Conservation (phyloP, 257 asterid species). For the Eustoma russellianum region DNA sequence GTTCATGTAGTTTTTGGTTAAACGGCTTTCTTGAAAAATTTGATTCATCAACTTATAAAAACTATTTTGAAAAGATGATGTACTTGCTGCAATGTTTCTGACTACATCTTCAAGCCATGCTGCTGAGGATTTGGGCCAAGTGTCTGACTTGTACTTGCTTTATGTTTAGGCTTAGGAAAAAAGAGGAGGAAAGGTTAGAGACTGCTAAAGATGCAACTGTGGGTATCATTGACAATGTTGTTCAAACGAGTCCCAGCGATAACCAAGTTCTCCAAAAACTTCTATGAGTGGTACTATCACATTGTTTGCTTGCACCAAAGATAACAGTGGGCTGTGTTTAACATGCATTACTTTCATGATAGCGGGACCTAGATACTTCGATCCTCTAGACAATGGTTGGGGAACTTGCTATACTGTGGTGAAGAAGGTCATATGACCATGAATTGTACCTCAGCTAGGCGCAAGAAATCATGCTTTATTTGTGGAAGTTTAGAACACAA, state of each 20-base stretch:
- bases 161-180: constrained; percentile 34
- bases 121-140: background rate
- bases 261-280: constrained; percentile 72
- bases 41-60: too few species aligned
- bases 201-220: constrained; percentile 22
- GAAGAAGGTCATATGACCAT: constrained; percentile 87
- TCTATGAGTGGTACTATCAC: constrained; percentile 55
- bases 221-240: constrained; percentile 24
- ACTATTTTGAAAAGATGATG: too few species aligned
- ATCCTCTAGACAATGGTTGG: constrained; percentile 89
- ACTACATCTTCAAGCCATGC: background rate
- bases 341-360: too few species aligned
- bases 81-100: background rate
- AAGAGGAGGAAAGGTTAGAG: constrained; percentile 32
- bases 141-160: constrained; percentile 2
- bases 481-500: constrained; percentile 88
- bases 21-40: too few species aligned
- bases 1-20: too few species aligned
- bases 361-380: constrained; percentile 97
- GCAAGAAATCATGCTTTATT: constrained; percentile 86
- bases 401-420: constrained; percentile 92
- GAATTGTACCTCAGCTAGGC: constrained; percentile 76
- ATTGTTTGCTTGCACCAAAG: too few species aligned
- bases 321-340: too few species aligned
- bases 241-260: constrained; percentile 40